Percentiles rank a stretch among this genome's conserved stretches.
These are phyloP conservation scores for Pichia sp. DNA, from an alignment of 1,139 yeast genomes.

Conservation along the genomic window DNA sequence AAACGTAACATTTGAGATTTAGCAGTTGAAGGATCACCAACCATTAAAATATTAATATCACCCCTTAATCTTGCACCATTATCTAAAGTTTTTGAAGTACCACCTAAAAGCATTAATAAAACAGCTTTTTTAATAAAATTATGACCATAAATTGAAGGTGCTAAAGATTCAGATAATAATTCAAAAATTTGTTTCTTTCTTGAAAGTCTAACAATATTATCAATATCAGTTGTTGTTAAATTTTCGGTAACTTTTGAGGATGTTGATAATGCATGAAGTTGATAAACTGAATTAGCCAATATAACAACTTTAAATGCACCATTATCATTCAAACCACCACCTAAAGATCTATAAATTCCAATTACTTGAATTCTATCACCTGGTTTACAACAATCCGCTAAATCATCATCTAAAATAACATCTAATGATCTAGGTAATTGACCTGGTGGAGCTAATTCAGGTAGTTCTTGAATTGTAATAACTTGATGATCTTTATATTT, in stretches of 20 bases:
- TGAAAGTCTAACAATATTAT: constrained; percentile 77
- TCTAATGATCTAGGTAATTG: constrained; percentile 93
- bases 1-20: constrained; percentile 92
- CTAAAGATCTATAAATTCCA: constrained; percentile 89
- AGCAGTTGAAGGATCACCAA: constrained; percentile 99
- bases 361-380: constrained; percentile 95
- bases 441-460: constrained; percentile 97
- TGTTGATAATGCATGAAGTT: constrained; percentile 80
- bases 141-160: constrained; percentile 94
- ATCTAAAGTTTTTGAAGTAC: constrained; percentile 87
- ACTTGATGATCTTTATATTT: constrained; percentile 94
- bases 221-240: constrained; percentile 75
- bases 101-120: constrained; percentile 84
- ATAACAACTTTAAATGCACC: constrained; percentile 76
- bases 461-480: constrained; percentile 93
- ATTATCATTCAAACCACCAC: constrained; percentile 62
- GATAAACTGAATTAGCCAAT: constrained; percentile 82
- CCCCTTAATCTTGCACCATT: constrained; percentile 98
- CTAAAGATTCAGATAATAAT: constrained; percentile 74
- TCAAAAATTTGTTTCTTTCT: constrained; percentile 69
- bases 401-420: constrained; percentile 85
- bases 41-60: constrained; percentile 92
- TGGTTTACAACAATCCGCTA: constrained; percentile 88
- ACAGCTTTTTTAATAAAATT: constrained; percentile 90
- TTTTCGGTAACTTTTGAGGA: constrained; percentile 75